Percentiles rank a stretch among this genome's conserved stretches.
phyloP scores from a whole-genome alignment of 352 stramenopile species.

The Pythium angustatum region DNA sequence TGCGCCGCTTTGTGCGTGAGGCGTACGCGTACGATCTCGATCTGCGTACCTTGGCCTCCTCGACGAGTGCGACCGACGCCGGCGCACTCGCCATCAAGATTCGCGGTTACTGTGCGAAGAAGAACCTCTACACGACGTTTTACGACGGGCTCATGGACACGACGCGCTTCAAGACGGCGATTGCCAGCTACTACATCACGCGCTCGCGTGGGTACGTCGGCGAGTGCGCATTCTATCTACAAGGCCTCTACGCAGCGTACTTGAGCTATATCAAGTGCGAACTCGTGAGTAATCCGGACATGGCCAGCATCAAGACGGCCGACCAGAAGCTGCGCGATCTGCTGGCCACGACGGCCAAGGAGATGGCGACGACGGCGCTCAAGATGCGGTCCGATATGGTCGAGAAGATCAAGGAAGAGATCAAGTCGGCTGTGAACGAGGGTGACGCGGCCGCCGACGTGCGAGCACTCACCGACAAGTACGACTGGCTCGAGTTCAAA shows the following conservation, averaged over 20 bases:
- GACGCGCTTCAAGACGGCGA: background rate
- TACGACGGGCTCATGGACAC: slow-evolving; percentile 12
- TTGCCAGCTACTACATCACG: slow-evolving; percentile 2
- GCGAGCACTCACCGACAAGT: background rate
- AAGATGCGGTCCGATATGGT: slow-evolving; percentile 6
- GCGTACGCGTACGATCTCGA: background rate
- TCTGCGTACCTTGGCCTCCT: background rate
- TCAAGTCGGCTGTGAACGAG: background rate
- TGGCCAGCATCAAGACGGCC: background rate
- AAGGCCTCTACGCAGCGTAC: slow-evolving; percentile 6
- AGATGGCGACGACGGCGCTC: slow-evolving; percentile 1
- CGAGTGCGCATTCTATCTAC: slow-evolving; percentile 12
- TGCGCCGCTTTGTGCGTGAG: background rate
- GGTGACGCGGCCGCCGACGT: background rate
- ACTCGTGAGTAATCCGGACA: background rate
- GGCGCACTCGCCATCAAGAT: background rate
- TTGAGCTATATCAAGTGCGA: slow-evolving; percentile 11
- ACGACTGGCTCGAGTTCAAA: slow-evolving; percentile 16
- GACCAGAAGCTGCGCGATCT: no score
- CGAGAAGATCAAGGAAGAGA: background rate
- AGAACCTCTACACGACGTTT: slow-evolving; percentile 4
- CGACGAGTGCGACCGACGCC: background rate
- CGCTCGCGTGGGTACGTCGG: slow-evolving; percentile 9
- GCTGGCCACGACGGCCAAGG: background rate
- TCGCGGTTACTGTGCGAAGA: background rate